Conservation (phyloP, 805 yeast genomes). For the Metschnikowia baotianmanensis region DNA sequence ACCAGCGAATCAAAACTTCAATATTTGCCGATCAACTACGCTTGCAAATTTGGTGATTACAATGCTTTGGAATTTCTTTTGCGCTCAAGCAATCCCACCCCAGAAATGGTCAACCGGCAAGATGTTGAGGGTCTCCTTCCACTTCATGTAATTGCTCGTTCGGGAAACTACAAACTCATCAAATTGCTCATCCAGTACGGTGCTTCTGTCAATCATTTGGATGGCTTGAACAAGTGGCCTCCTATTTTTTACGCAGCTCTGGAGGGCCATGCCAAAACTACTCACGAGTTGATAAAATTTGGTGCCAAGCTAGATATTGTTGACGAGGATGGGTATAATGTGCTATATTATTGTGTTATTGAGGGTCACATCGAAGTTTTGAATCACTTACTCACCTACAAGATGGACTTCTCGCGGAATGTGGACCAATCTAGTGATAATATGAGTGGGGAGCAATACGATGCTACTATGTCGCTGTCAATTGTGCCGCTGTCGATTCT, state of each 20-base stretch:
- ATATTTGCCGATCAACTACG: constrained; percentile 77
- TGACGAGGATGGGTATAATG: constrained; percentile 80
- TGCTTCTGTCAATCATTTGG: constrained; percentile 70
- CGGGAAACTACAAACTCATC: constrained; percentile 72
- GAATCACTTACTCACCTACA: constrained; percentile 56
- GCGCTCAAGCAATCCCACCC: constrained; percentile 30
- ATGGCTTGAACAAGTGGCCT: constrained; percentile 89
- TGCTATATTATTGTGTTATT: constrained; percentile 87
- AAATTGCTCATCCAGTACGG: constrained; percentile 68
- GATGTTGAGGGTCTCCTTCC: constrained; percentile 90
- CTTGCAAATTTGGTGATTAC: constrained; percentile 81
- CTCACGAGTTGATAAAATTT: constrained; percentile 63
- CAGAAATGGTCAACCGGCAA: constrained; percentile 44
- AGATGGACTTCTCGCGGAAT: constrained; percentile 15
- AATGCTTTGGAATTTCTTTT: constrained; percentile 66
- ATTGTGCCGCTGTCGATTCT: constrained; percentile 26
- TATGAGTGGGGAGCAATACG: not conserved
- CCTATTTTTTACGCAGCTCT: constrained; percentile 88
- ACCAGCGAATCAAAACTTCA: constrained; percentile 53
- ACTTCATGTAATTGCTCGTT: constrained; percentile 81
- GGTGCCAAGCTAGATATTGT: constrained; percentile 68
- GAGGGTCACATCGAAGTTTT: constrained; percentile 88
- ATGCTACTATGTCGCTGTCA: not conserved
- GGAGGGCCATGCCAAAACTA: constrained; percentile 74
- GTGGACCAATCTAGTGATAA: not conserved